These are phyloP conservation scores for Rosa multiflora DNA, from an alignment of 306 rosid species.

Conservation along the genomic window DNA sequence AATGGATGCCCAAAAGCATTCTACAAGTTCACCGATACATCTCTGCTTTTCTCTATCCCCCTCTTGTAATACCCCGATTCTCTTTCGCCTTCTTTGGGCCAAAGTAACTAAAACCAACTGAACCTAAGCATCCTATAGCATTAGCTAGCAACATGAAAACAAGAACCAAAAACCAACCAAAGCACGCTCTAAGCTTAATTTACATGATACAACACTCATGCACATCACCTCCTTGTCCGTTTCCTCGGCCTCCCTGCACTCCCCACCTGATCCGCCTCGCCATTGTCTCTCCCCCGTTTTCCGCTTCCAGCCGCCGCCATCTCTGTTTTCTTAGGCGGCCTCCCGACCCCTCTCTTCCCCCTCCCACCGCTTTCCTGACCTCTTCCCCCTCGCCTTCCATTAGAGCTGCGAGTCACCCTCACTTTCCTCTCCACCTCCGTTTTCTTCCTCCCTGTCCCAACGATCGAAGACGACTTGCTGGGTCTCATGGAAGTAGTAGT, in stretches of 20 bases:
- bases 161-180: background rate
- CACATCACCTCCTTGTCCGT: slow-evolving; percentile 42
- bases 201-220: slow-evolving; percentile 29
- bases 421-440: slow-evolving; percentile 11
- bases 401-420: slow-evolving; percentile 27
- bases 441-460: slow-evolving; percentile 13
- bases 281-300: slow-evolving; percentile 28
- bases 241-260: slow-evolving; percentile 37
- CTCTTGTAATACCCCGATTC: slow-evolving; percentile 6
- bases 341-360: slow-evolving; percentile 39
- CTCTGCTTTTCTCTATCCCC: background rate
- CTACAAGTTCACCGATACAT: slow-evolving; percentile 20
- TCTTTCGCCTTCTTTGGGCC: slow-evolving; percentile 9
- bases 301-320: background rate
- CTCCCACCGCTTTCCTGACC: slow-evolving; percentile 26
- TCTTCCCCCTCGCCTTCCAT: slow-evolving; percentile 6
- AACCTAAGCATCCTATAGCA: slow-evolving; percentile 6
- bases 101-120: background rate
- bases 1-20: slow-evolving; percentile 23
- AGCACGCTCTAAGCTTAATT: slow-evolving; percentile 21
- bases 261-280: slow-evolving; percentile 26
- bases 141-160: slow-evolving; percentile 10
- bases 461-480: slow-evolving; percentile 29
- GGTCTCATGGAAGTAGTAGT: slow-evolving; percentile 11
- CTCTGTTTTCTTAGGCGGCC: slow-evolving; percentile 43